Base-by-base conservation (phyloP, 1,284 basidiomycete species). In the Leccinum fallax region DNA sequence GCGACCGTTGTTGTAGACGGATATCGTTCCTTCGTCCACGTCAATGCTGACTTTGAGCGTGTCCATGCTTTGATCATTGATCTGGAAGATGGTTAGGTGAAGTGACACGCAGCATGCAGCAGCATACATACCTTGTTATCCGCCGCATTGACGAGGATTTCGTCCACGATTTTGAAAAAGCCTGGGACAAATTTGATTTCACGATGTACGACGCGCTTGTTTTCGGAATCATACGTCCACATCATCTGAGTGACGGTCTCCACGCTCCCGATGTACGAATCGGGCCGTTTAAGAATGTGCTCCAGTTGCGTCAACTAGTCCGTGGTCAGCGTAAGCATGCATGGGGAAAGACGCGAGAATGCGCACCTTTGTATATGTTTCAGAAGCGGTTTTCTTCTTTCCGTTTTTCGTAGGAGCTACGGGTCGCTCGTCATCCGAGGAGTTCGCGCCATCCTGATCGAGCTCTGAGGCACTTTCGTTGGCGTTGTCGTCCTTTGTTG, bases 161-260 rank as follows among this genome's bases (percentile, higher is more conserved):
- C 97, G 73, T 99, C 97, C 53, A 99, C 92, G 74, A 99, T 99
- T 83, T 99, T 99, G 86, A 97, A 97, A 78, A 99, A 97, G 66
- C 97, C 97, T 0, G 97, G 97, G 2, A 98, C 96, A 73, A 92
- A 99, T 66, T 88, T 93, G 67, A 95, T 93, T 55, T 95, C 89
- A 70, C 89, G 82, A 71, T 88, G 77, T 2, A 88, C 86, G 88
- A 97, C 93, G 46, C 88, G 86, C 71, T 94, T 94, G 52, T 79
- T 85, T 53, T 88, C 88, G 1, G 84, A 81, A 73, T 97, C 93
- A 74, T 88, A 95, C 3, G 93, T 93, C 95, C 95, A 98, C 89
- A 97, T 95, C 32, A 79, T 71, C 72, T 95, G 90, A 0, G 87
- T 91, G 63, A 94, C 83, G 0, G 87, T 88, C 77, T 97, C 95